These are phyloP conservation scores for Ambrosia artemisiifolia DNA, from an alignment of 129 eudicot species.

Conservation along the genomic window DNA sequence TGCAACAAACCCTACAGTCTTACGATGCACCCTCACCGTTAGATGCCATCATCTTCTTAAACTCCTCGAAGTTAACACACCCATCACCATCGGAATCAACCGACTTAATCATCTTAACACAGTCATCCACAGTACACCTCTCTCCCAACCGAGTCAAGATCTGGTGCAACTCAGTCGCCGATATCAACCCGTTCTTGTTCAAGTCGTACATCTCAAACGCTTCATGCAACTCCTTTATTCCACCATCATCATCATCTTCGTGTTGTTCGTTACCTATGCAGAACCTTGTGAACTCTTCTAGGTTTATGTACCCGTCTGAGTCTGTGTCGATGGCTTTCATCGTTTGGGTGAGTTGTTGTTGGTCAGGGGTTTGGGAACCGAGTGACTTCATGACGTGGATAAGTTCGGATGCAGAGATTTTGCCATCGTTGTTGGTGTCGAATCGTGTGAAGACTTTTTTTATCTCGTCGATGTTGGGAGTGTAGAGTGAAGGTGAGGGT, in stretches of 20 bases:
- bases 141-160: slow-evolving; percentile 14
- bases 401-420: slow-evolving; percentile 17
- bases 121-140: slow-evolving; percentile 23
- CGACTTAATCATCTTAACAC: not conserved
- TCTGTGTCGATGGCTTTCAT: slow-evolving; percentile 15
- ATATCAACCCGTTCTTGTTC: slow-evolving; percentile 8
- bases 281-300: slow-evolving; percentile 12
- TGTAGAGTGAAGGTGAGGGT: slow-evolving; percentile 16
- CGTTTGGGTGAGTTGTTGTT: slow-evolving; percentile 14
- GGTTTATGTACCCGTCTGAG: slow-evolving; percentile 19
- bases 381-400: slow-evolving; percentile 19
- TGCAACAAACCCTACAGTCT: not conserved
- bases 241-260: slow-evolving; percentile 5
- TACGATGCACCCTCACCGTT: not conserved
- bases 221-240: not conserved
- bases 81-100: slow-evolving; percentile 10
- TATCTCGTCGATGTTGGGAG: slow-evolving; percentile 29
- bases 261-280: slow-evolving; percentile 8
- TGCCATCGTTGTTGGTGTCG: slow-evolving; percentile 21
- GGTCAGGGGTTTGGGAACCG: slow-evolving; percentile 5
- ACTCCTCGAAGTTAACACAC: not conserved
- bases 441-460: slow-evolving; percentile 21
- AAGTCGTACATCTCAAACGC: slow-evolving; percentile 5
- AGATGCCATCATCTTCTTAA: slow-evolving; percentile 10
- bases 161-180: slow-evolving; percentile 11